phyloP scores from a whole-genome alignment of 257 asterid genomes.

The Solanum chiquidenum region DNA sequence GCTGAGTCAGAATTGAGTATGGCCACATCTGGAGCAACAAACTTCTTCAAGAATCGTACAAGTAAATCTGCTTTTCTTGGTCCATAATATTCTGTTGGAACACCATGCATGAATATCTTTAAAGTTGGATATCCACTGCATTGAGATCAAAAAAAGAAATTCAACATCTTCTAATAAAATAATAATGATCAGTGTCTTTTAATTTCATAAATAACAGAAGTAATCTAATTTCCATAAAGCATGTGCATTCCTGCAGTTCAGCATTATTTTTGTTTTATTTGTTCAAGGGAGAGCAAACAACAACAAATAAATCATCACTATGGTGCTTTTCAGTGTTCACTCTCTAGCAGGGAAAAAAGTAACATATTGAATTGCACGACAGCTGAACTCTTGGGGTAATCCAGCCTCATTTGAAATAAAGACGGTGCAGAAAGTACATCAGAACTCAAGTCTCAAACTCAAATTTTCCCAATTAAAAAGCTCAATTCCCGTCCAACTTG shows the following conservation, averaged over 20 bases:
- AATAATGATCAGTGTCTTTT: background rate
- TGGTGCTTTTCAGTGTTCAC: background rate
- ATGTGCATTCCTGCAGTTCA: background rate
- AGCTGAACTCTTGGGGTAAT: background rate
- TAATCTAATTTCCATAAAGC: background rate
- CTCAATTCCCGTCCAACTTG: background rate
- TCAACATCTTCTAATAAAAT: background rate
- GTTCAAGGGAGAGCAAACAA: background rate
- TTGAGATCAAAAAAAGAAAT: slow-evolving; percentile 2
- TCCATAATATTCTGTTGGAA: slow-evolving; percentile 77
- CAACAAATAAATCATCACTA: background rate
- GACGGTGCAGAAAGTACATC: background rate
- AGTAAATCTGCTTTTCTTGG: slow-evolving; percentile 81
- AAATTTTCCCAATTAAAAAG: background rate
- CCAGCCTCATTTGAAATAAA: background rate
- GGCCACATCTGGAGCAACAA: slow-evolving; percentile 78
- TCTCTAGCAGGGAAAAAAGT: background rate
- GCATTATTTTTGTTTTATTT: background rate
- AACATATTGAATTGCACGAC: background rate
- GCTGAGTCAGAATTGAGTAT: slow-evolving; percentile 58
- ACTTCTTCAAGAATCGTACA: slow-evolving; percentile 47
- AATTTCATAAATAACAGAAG: background rate
- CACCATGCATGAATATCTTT: slow-evolving; percentile 77
- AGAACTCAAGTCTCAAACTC: background rate
- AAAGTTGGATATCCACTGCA: slow-evolving; percentile 92